Evolutionary conservation across 257 asterid genomes (phyloP).

Genomic region (Solanum microdontum): DNA sequence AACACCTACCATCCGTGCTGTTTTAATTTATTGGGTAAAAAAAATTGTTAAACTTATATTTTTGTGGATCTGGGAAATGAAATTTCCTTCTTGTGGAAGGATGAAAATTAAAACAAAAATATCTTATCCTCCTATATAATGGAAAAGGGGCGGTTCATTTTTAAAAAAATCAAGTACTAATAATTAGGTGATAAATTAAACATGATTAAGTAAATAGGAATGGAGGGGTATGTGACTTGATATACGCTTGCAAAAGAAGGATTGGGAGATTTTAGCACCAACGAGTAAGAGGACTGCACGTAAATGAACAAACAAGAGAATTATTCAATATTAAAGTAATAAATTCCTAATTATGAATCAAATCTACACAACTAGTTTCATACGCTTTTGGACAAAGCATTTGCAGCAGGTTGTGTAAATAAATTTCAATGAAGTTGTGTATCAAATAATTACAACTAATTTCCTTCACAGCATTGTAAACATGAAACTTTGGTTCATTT

Average conservation of each 20-base stretch:
- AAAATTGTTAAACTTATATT: neutral
- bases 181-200: neutral
- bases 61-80: neutral
- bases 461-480: neutral
- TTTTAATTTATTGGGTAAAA: neutral
- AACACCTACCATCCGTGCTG: neutral
- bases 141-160: too few relatives aligned
- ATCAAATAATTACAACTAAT: neutral
- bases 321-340: neutral
- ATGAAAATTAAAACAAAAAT: neutral
- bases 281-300: neutral
- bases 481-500: too few relatives aligned
- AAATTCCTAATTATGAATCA: neutral
- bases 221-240: neutral
- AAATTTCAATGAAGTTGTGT: neutral
- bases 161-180: too few relatives aligned
- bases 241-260: neutral
- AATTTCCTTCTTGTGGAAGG: neutral
- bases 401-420: neutral
- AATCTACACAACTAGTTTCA: neutral
- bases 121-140: too few relatives aligned
- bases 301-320: neutral
- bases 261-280: neutral
- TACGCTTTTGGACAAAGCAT: neutral
- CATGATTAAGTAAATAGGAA: neutral